A percentile compares a stretch with the other conserved stretches of the same genome.
These are phyloP conservation scores for Rubus idaeus DNA, from an alignment of 306 rosid genomes.

Conservation along the genomic window DNA sequence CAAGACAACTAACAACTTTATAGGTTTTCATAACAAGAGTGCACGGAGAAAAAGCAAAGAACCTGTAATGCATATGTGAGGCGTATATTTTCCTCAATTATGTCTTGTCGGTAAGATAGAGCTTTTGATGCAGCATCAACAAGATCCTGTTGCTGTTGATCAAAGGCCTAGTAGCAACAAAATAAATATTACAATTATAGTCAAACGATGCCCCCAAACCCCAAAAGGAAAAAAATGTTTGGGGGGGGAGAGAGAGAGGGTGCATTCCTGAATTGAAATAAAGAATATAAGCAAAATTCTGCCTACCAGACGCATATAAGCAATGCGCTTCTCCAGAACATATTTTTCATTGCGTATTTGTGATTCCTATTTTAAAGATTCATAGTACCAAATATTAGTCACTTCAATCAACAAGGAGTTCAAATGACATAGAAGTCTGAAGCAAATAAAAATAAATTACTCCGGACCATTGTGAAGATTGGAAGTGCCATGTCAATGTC, in stretches of 20 bases:
- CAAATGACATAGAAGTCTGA: constrained; percentile 19
- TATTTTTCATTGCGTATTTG: constrained; percentile 85
- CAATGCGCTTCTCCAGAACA: constrained; percentile 93
- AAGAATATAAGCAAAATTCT: neutral
- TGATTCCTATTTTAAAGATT: constrained; percentile 48
- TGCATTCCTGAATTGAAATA: constrained; percentile 20
- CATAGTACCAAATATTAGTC: constrained; percentile 26
- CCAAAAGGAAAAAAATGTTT: neutral
- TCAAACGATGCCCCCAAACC: neutral
- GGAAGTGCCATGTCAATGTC: constrained; percentile 9
- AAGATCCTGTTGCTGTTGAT: constrained; percentile 57
- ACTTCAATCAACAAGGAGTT: neutral
- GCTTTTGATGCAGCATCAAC: constrained; percentile 58
- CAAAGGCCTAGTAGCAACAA: constrained; percentile 39
- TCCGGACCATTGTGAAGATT: neutral
- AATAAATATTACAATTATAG: neutral
- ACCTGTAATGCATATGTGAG: constrained; percentile 64
- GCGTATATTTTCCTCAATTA: constrained; percentile 93
- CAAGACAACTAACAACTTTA: neutral
- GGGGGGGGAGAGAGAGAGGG: constrained; percentile 13
- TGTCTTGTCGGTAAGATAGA: constrained; percentile 73
- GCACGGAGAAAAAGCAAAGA: constrained; percentile 11
- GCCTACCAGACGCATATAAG: constrained; percentile 90
- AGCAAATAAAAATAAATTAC: neutral
- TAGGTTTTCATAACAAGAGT: neutral